These are phyloP conservation scores for Termitomyces sp. DNA, from an alignment of 768 basidiomycete genomes.

Conservation along the genomic window DNA sequence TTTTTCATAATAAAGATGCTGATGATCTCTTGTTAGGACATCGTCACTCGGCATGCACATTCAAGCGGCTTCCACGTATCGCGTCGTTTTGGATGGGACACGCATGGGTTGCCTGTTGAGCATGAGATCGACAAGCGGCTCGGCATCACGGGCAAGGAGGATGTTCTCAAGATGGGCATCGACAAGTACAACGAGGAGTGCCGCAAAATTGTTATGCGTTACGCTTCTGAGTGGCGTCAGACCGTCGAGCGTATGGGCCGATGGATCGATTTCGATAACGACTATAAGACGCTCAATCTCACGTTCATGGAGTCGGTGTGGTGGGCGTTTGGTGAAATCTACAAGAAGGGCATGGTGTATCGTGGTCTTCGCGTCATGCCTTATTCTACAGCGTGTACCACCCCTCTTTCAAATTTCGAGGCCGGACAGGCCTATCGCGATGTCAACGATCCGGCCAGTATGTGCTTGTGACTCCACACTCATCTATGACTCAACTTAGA, in stretches of 20 bases:
- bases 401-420: slow-evolving; percentile 97
- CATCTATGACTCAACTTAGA: neutral
- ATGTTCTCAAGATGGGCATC: slow-evolving; percentile 95
- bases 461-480: slow-evolving; percentile 22
- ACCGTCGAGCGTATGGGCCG: slow-evolving; percentile 98
- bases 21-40: slow-evolving; percentile 63
- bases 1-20: neutral
- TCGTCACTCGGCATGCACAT: slow-evolving; percentile 94
- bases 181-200: slow-evolving; percentile 98
- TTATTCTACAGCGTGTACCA: slow-evolving; percentile 94
- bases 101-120: slow-evolving; percentile 97
- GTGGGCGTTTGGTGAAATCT: slow-evolving; percentile 98
- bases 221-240: slow-evolving; percentile 88
- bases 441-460: slow-evolving; percentile 90
- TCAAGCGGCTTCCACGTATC: slow-evolving; percentile 90
- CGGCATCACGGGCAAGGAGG: slow-evolving; percentile 87
- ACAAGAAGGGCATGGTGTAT: slow-evolving; percentile 90
- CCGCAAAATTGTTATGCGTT: slow-evolving; percentile 95
- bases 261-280: slow-evolving; percentile 99
- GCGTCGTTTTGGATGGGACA: slow-evolving; percentile 98
- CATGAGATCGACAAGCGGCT: slow-evolving; percentile 99
- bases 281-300: slow-evolving; percentile 95
- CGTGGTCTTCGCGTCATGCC: slow-evolving; percentile 95
- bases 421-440: slow-evolving; percentile 91
- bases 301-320: slow-evolving; percentile 98